phyloP scores from a whole-genome alignment of 305 asterid species.

The Fraxinus albicans region DNA sequence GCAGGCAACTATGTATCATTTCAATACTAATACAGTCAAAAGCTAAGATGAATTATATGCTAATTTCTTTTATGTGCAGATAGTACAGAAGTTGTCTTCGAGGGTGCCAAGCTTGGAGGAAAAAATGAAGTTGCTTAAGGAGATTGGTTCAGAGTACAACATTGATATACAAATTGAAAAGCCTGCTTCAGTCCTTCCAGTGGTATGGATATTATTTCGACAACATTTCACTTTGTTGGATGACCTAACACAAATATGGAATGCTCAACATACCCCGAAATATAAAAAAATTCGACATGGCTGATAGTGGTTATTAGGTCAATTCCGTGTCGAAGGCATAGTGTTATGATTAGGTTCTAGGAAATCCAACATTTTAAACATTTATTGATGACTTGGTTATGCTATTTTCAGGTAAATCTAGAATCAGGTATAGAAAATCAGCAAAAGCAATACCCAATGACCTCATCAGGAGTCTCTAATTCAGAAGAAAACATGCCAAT shows the following conservation, averaged over 20 bases:
- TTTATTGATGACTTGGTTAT: neutral
- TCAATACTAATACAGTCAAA: neutral
- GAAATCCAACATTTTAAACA: neutral
- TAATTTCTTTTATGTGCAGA: constrained; percentile 27
- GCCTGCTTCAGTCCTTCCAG: constrained; percentile 14
- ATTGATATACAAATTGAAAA: constrained; percentile 50
- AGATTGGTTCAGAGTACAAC: constrained; percentile 66
- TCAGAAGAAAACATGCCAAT: constrained; percentile 4
- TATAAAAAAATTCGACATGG: neutral
- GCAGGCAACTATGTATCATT: constrained; percentile 15
- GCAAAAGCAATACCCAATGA: constrained; percentile 7
- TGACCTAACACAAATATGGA: neutral
- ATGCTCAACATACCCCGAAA: neutral
- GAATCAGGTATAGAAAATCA: constrained; percentile 11
- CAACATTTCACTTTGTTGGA: neutral
- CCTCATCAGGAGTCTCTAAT: constrained; percentile 4
- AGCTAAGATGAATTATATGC: neutral
- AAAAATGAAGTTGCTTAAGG: constrained; percentile 56
- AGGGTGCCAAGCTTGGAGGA: constrained; percentile 61
- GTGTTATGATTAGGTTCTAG: neutral
- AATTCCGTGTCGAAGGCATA: neutral
- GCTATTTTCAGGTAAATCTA: constrained; percentile 32
- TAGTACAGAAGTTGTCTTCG: constrained; percentile 73
- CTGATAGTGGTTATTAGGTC: neutral
- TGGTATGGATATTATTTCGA: constrained; percentile 25